Evolutionary conservation across 331 rosid genomes (phyloP), one percentile per base, ranked within the genome.

Genomic region (Acacia concinna): DNA sequence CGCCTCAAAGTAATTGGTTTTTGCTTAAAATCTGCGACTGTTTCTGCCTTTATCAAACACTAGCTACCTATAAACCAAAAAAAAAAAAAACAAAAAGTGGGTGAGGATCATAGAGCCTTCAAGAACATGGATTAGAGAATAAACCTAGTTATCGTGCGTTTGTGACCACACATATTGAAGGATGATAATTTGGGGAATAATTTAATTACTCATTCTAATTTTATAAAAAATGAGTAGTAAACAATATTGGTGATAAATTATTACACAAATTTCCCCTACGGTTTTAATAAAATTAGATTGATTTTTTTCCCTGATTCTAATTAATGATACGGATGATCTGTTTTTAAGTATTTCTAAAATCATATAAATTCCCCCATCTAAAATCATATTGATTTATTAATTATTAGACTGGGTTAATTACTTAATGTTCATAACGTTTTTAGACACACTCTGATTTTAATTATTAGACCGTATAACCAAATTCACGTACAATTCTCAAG

Each of bases 41-140:
- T 79, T 80, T 81, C 30, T 82, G 81, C 86, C 79, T 86, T 38
- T 79, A 78, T 78, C 69, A 56, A 44, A 59, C 78, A 81, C 83
- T 82, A 78, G 75, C 52, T 60, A 78, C n/a, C 2, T 46, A 46
- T 14, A 12, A 51, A 44, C 15, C 31, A 65, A n/a, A 5, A 37
- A n/a, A n/a, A n/a, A n/a, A n/a, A n/a, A n/a, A n/a, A n/a, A n/a
- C n/a, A n/a, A n/a, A n/a, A 51, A 30, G 71, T 73, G 76, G 62
- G 17, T 23, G 52, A 68, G 73, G 52, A 38, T 14, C 52, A 82
- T 82, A 54, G 80, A 54, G 74, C 74, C 80, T 84, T 74, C 74
- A 13, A 66, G 79, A 70, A 72, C 75, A 41, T 56, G n/a, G 51
- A 71, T 85, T 79, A 77, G 81, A 70, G 81, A 82, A 77, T 66